A percentile compares a stretch with the other conserved stretches of the same genome.
Evolutionary conservation across 345 rosid genomes (phyloP).

Genomic region (Lepidium aucheri): DNA sequence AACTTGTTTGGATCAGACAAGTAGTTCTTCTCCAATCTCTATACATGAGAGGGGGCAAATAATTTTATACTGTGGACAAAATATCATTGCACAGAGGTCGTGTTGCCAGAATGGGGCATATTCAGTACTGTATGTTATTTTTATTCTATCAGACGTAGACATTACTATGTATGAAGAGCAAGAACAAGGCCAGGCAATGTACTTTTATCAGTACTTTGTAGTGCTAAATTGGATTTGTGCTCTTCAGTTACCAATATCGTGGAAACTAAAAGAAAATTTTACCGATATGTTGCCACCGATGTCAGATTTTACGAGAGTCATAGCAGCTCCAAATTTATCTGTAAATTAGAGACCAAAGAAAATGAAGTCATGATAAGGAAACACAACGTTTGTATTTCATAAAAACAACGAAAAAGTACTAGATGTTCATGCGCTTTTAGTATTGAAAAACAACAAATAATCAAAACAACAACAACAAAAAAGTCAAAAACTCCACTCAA

Average conservation of each 20-base stretch:
- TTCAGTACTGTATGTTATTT: background rate
- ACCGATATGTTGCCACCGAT: conserved; percentile 88
- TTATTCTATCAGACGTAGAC: background rate
- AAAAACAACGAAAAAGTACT: no score
- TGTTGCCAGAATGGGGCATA: background rate
- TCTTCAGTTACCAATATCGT: background rate
- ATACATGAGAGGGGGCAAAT: conserved; percentile 2
- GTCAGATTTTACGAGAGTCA: conserved; percentile 85
- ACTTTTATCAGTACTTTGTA: no score
- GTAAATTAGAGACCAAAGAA: conserved; percentile 8
- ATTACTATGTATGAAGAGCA: background rate
- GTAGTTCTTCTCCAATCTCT: conserved; percentile 90
- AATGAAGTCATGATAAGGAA: background rate
- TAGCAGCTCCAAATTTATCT: conserved; percentile 94
- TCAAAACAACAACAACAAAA: background rate
- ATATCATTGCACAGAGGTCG: background rate
- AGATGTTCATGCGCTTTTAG: no score
- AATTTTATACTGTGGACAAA: background rate
- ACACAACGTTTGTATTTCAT: background rate
- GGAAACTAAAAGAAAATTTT: conserved; percentile 5
- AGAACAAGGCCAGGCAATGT: background rate
- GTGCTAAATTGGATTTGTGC: background rate
- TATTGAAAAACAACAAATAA: background rate
- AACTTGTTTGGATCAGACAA: conserved; percentile 51
- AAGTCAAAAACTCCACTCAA: background rate